Conservation (phyloP, 2,329 filamentous ascomycete genomes). For the Colletotrichum eremochloae region DNA sequence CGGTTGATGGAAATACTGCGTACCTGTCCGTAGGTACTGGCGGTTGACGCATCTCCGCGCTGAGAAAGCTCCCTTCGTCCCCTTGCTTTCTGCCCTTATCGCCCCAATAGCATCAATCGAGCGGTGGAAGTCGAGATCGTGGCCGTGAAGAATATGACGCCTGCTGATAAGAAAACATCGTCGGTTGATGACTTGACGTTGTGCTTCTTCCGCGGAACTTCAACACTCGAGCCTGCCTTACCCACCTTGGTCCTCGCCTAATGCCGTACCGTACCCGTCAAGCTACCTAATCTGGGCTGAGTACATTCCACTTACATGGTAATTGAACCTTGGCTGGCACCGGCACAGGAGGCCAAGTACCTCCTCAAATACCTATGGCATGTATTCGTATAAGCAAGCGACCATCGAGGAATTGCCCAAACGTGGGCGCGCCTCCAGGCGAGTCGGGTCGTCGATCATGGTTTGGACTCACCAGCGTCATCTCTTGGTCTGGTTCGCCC, state of each 20-base stretch:
- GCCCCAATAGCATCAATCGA: constrained; percentile 36
- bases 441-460: constrained; percentile 9
- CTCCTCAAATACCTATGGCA: not conserved
- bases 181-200: constrained; percentile 7
- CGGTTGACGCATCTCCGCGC: constrained; percentile 38
- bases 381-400: not conserved
- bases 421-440: not conserved
- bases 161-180: constrained; percentile 35
- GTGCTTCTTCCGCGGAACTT: constrained; percentile 34
- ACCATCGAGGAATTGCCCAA: not conserved
- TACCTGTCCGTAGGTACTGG: not conserved
- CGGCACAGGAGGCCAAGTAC: not conserved
- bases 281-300: not conserved
- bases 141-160: constrained; percentile 27
- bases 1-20: not conserved
- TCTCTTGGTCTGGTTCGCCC: not conserved
- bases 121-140: constrained; percentile 25
- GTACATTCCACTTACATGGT: constrained; percentile 6
- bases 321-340: not conserved
- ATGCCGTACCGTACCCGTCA: constrained; percentile 17
- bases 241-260: constrained; percentile 46
- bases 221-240: not conserved
- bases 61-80: constrained; percentile 3
- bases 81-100: constrained; percentile 36
- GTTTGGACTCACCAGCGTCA: not conserved